These are phyloP conservation scores for Ustilago cynodontis DNA, from an alignment of 1,284 basidiomycete genomes.

Conservation along the genomic window DNA sequence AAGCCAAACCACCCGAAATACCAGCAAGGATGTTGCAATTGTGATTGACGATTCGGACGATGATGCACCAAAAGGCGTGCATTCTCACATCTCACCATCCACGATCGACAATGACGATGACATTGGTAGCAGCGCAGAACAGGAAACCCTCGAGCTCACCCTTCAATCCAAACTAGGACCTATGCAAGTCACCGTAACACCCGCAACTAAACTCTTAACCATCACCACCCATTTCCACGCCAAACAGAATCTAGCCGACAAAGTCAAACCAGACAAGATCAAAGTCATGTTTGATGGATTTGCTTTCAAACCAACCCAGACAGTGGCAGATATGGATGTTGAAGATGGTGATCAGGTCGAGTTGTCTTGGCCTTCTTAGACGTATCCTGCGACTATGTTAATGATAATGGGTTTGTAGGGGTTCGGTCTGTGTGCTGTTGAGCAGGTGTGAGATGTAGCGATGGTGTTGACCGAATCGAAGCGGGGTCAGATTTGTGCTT, in stretches of 20 bases:
- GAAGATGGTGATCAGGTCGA: conserved; percentile 49
- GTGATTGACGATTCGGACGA: conserved; percentile 30
- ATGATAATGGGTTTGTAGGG: neutral
- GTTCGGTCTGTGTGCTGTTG: neutral
- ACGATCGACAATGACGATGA: neutral
- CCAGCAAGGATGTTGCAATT: conserved; percentile 3
- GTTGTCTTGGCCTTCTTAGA: conserved; percentile 19
- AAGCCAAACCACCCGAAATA: neutral
- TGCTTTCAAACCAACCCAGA: conserved; percentile 4
- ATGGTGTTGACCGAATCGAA: no score
- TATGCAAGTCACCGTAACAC: conserved; percentile 44
- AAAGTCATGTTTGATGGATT: conserved; percentile 5
- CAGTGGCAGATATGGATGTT: conserved; percentile 46
- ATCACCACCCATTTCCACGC: conserved; percentile 51
- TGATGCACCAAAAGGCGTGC: neutral
- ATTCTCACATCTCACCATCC: neutral
- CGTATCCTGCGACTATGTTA: neutral
- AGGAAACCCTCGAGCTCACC: conserved; percentile 37
- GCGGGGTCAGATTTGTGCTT: no score
- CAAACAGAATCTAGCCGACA: neutral
- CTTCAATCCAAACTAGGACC: conserved; percentile 38
- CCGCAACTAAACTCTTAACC: conserved; percentile 37
- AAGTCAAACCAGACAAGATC: conserved; percentile 13
- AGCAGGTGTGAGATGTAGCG: no score
- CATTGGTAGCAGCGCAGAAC: neutral